Conservation (phyloP, 2,329 filamentous ascomycete species). For the Ophiostoma angusticollis region DNA sequence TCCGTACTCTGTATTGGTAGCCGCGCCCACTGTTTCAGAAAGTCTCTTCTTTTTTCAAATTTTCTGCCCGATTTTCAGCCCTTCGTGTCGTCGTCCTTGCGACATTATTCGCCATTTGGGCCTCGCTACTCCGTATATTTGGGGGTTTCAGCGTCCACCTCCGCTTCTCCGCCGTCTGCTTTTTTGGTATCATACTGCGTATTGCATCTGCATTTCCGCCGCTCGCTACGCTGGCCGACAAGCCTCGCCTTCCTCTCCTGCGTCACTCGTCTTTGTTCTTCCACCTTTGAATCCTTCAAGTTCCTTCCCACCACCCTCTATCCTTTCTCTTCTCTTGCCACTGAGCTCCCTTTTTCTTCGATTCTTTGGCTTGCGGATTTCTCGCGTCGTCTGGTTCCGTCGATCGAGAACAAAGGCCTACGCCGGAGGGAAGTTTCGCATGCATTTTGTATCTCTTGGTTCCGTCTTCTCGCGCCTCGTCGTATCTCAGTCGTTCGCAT, state of each 20-base stretch:
- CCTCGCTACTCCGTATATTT: background rate
- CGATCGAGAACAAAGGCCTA: background rate
- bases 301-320: background rate
- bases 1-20: too few relatives aligned
- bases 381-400: slow-evolving; percentile 2
- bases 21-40: slow-evolving; percentile 6
- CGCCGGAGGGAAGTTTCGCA: background rate
- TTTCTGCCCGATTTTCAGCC: background rate
- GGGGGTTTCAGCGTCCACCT: background rate
- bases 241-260: background rate
- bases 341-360: slow-evolving; percentile 1
- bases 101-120: too few relatives aligned
- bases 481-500: background rate
- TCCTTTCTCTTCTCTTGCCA: background rate
- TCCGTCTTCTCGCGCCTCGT: background rate
- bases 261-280: background rate
- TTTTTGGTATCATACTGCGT: background rate
- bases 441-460: background rate
- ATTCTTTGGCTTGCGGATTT: slow-evolving; percentile 1
- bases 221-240: background rate
- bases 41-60: slow-evolving; percentile 4
- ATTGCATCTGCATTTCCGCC: background rate
- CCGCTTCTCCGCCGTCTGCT: background rate
- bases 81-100: background rate
- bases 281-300: background rate